Evolutionary conservation across 352 stramenopile species (phyloP).

Genomic region (Pythium oligandrum): DNA sequence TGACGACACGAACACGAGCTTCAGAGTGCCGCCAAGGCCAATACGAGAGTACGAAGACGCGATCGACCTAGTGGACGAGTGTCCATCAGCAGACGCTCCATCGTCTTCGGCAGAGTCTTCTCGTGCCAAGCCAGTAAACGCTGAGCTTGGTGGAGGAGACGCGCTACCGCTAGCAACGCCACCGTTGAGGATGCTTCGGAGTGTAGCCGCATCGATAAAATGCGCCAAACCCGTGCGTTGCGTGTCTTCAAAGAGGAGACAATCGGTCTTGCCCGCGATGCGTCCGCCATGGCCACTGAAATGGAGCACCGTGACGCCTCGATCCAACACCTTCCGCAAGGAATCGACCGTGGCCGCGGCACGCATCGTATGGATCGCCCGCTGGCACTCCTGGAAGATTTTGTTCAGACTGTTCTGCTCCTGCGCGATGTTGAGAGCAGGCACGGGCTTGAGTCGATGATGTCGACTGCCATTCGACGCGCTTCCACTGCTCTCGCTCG

Average conservation of each 20-base stretch:
- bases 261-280: slow-evolving; percentile 59
- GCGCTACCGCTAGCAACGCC: slow-evolving; percentile 10
- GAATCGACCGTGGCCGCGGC: slow-evolving; percentile 65
- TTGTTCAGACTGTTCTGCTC: slow-evolving; percentile 66
- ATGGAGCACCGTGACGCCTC: slow-evolving; percentile 67
- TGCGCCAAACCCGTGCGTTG: slow-evolving; percentile 59
- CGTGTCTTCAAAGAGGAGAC: slow-evolving; percentile 75
- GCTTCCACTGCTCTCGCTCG: slow-evolving; percentile 11
- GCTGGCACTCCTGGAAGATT: slow-evolving; percentile 73
- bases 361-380: slow-evolving; percentile 71
- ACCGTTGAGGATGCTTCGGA: slow-evolving; percentile 50
- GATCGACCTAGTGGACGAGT: slow-evolving; percentile 11
- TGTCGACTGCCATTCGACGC: slow-evolving; percentile 8
- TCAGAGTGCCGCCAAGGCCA: slow-evolving; percentile 38
- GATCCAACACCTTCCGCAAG: slow-evolving; percentile 71
- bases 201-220: slow-evolving; percentile 54
- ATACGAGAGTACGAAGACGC: slow-evolving; percentile 32
- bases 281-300: slow-evolving; percentile 74
- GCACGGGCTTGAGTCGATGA: slow-evolving; percentile 47
- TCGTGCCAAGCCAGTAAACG: background rate
- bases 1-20: slow-evolving; percentile 79
- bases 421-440: slow-evolving; percentile 58
- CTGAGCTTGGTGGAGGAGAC: background rate
- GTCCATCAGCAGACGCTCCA: background rate
- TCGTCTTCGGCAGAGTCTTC: slow-evolving; percentile 9